Evolutionary conservation across 345 rosid genomes (phyloP), one percentile per base, ranked within the genome.

Genomic region (Noccaea caerulescens): DNA sequence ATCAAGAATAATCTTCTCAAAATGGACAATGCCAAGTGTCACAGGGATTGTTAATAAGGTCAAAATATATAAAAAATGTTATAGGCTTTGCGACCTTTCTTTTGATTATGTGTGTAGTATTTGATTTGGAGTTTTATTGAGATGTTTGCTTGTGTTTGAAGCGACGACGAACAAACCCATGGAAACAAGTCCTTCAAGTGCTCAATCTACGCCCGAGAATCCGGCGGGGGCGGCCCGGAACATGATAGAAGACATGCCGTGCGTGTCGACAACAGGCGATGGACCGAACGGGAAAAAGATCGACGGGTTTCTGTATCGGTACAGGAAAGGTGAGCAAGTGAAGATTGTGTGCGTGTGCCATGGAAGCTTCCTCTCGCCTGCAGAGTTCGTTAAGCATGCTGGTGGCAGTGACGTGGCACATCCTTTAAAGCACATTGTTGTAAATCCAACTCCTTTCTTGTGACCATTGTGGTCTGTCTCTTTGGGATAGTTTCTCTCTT

Each of bases 271-370:
- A 0, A 82, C 59, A 79, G 96, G 95, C 5, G 85, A 88, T 49
- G 95, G 95, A 56, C 91, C 93, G 0, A 79, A 83, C 4, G 92
- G 96, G 58, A 88, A 76, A 72, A 82, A 88, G 78, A 81, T 90
- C 16, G 89, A 93, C 42, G 98, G 98, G 8, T 90, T 90, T 62
- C 88, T 93, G 36, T 90, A 82, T 79, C 83, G 85, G 62, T 90
- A 87, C 53, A 72, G 83, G 16, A 93, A 82, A 76, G 97, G 97
- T 1, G 90, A 86, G 58, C 93, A 85, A 33, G 92, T 90, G 70
- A 82, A 83, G 75, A 93, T 93, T 45, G 86, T 93, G 41, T 93
- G 98, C 27, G 86, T 90, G 14, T 93, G 98, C 78, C 97, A 90
- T 69, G 96, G 98, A 38, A 88, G 80, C 75, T 90, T 90, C 72